Percentiles rank a stretch among this genome's conserved stretches.
Conservation (phyloP, 345 rosid species). For the Lumnitzera littorea region DNA sequence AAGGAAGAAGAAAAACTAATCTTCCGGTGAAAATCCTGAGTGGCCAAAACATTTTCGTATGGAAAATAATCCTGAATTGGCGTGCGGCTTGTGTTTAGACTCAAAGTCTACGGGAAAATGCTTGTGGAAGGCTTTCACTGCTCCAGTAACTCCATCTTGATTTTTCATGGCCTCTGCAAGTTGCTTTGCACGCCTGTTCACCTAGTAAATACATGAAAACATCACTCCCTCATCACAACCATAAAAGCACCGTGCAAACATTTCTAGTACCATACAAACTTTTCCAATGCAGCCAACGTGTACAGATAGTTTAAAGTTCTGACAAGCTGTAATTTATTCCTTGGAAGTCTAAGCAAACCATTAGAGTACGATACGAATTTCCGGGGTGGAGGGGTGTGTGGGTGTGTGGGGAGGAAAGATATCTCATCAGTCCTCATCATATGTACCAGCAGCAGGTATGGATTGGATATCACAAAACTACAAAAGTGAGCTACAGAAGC, state of each 20-base stretch:
- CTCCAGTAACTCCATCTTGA: conserved; percentile 51
- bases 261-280: neutral
- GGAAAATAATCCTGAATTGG: conserved; percentile 11
- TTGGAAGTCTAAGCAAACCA: neutral
- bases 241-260: neutral
- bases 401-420: neutral
- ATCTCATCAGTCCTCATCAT: neutral
- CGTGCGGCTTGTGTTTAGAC: neutral
- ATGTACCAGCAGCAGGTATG: neutral
- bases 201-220: conserved; percentile 16
- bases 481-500: too few species aligned
- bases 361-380: neutral
- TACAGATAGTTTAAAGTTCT: neutral
- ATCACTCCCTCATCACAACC: neutral
- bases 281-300: neutral
- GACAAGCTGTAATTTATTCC: neutral
- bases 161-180: conserved; percentile 36
- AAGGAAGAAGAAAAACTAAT: too few species aligned
- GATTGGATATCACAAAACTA: too few species aligned
- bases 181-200: conserved; percentile 33
- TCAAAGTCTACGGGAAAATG: conserved; percentile 22
- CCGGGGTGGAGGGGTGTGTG: too few species aligned
- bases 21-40: neutral
- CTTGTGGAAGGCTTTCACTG: conserved; percentile 48
- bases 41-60: conserved; percentile 29